phyloP scores from a whole-genome alignment of 2,329 filamentous ascomycete species.

The Exophiala xenobiotica region DNA sequence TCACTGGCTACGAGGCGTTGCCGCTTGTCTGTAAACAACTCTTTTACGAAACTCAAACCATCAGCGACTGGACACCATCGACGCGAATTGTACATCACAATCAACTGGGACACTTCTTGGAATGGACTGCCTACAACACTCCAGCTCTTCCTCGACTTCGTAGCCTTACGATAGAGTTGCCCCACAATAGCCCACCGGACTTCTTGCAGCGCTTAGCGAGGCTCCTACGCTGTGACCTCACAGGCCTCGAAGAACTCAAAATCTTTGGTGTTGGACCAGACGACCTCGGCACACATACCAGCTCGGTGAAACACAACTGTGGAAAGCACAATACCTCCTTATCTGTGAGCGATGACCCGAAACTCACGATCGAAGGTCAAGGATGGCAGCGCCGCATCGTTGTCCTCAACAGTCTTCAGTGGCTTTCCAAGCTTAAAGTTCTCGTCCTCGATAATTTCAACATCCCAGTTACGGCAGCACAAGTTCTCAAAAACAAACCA shows the following conservation, averaged over 20 bases:
- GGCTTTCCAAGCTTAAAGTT: conserved; percentile 14
- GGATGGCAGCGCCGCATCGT: conserved; percentile 4
- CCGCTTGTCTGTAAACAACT: conserved; percentile 18
- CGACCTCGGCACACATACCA: conserved; percentile 13
- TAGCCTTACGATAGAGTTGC: conserved; percentile 21
- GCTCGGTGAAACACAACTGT: conserved; percentile 10
- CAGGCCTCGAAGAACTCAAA: conserved; percentile 21
- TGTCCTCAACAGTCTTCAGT: conserved; percentile 13
- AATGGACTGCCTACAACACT: neutral
- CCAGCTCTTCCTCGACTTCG: conserved; percentile 4
- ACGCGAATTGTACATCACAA: conserved; percentile 11
- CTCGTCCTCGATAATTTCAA: conserved; percentile 27
- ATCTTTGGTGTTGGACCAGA: conserved; percentile 24
- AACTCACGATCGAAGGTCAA: conserved; percentile 17
- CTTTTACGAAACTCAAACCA: conserved; percentile 15
- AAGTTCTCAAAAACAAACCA: conserved; percentile 24
- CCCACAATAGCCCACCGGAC: conserved; percentile 7
- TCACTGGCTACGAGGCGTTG: conserved; percentile 11
- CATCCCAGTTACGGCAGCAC: conserved; percentile 15
- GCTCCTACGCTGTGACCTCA: conserved; percentile 6
- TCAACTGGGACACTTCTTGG: conserved; percentile 7
- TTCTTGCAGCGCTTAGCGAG: conserved; percentile 9
- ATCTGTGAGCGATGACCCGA: neutral
- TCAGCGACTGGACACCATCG: neutral
- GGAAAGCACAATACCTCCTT: conserved; percentile 15